Base-by-base conservation (phyloP, 202 grass and related monocot genomes). In the Carex sylvatica region DNA sequence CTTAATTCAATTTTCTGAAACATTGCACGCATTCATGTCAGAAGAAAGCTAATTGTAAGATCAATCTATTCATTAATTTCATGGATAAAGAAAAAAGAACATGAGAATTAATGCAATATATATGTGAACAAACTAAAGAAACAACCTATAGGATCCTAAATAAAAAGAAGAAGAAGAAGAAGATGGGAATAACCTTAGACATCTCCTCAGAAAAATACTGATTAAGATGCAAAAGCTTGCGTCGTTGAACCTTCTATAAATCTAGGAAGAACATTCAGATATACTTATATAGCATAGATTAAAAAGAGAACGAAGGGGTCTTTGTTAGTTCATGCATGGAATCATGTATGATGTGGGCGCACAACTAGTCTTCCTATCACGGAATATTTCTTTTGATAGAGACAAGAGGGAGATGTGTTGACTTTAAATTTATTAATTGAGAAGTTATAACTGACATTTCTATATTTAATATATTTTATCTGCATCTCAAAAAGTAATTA, bases 1-100 rank as follows among this genome's bases (percentile, higher is more conserved):
- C 89, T 84, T 52, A 97, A 79, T 86, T 94, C 92, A 6, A 97
- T 97, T 80, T 92, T 94, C 90, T 97, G 90, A 68, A 80, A 78
- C 46, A 3, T 40, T 46, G 15, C 23, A 69, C 24, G 8, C 14
- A 82, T n/a, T 52, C 24, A 33, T 28, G 31, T 56, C 49, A 65
- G 40, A 67, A 67, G 42, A 67, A 68, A 35, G 1, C 24, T 65
- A 64, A 68, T 66, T 53, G 46, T 12, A 67, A 26, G 36, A 63
- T 82, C 51, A 65, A 63, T 82, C 31, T 55, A 69, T 35, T 11
- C 24, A 19, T 36, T n/a, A n/a, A n/a, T n/a, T n/a, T 31, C 53
- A 9, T 22, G 3, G 9, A 81, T 14, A 62, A 62, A 65, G 35
- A 36, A 36, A 28, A 79, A 23, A 47, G 8, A 67, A 30, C 1